These are phyloP conservation scores for Ogataea pignaliae DNA, from an alignment of 805 yeast genomes.

Conservation along the genomic window DNA sequence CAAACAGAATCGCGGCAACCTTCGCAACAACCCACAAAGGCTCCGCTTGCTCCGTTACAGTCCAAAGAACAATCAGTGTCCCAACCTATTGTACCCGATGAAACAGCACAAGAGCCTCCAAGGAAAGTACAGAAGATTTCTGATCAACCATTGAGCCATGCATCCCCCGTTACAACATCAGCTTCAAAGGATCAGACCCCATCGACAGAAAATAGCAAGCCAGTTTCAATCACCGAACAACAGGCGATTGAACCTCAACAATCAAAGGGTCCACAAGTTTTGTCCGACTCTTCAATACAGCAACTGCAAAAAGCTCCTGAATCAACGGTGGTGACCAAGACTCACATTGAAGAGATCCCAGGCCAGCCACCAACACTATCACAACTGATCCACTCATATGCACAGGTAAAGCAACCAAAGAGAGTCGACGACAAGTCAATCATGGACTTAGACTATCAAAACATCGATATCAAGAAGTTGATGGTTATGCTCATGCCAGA, in stretches of 20 bases:
- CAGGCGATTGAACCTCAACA: no score
- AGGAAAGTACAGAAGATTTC: not conserved
- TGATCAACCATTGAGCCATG: no score
- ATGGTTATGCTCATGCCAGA: conserved; percentile 47
- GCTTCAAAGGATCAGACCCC: not conserved
- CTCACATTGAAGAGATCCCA: conserved; percentile 13
- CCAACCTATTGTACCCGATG: not conserved
- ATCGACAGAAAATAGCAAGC: not conserved
- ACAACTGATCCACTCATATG: conserved; percentile 25
- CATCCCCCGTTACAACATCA: no score
- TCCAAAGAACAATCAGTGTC: not conserved
- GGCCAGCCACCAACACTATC: conserved; percentile 27
- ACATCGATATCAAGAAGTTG: conserved; percentile 40
- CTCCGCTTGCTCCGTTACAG: not conserved
- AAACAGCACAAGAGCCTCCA: conserved; percentile 1
- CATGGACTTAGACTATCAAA: conserved; percentile 31
- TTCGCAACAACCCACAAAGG: not conserved
- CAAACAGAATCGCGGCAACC: not conserved
- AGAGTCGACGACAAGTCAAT: conserved; percentile 26
- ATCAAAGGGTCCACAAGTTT: no score
- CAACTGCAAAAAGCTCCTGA: not conserved
- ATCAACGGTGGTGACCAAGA: conserved; percentile 5
- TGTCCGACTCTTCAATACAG: no score
- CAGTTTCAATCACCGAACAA: no score
- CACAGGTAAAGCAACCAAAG: conserved; percentile 18